phyloP scores from a whole-genome alignment of 2,329 filamentous ascomycete species.

The Leptosphaerulina australis region DNA sequence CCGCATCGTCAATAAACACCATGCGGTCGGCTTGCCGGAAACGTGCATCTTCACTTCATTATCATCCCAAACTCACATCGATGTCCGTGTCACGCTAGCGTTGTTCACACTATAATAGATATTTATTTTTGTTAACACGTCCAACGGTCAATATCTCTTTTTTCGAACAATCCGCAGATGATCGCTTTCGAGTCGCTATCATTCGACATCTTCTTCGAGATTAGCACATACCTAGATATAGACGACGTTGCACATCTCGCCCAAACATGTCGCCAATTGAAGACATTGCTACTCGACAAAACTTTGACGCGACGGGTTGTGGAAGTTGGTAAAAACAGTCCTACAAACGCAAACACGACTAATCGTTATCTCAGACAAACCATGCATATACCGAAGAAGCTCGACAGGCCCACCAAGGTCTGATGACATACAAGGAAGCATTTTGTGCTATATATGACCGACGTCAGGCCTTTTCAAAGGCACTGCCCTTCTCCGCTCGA shows the following conservation, averaged over 20 bases:
- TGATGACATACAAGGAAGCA: constrained; percentile 58
- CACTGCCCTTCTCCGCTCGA: constrained; percentile 66
- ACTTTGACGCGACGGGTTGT: constrained; percentile 64
- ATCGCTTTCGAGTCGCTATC: constrained; percentile 57
- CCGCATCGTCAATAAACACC: not conserved
- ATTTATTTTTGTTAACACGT: no score
- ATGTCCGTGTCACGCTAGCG: no score
- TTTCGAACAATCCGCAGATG: not conserved
- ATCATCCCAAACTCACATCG: no score
- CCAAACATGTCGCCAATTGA: constrained; percentile 59
- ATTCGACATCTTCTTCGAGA: constrained; percentile 68
- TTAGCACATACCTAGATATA: constrained; percentile 61
- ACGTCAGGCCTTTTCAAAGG: constrained; percentile 64
- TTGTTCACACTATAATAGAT: no score
- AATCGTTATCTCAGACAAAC: constrained; percentile 44
- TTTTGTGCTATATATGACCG: constrained; percentile 67
- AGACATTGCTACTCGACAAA: constrained; percentile 59
- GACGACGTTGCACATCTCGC: constrained; percentile 65
- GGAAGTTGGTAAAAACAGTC: constrained; percentile 54
- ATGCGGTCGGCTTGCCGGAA: not conserved
- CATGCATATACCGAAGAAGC: constrained; percentile 55
- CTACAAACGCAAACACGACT: not conserved
- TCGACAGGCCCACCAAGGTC: constrained; percentile 43
- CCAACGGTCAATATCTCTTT: not conserved
- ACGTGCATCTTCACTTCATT: no score